These are phyloP conservation scores for Vanderwaltozyma yarrowii DNA, from an alignment of 805 yeast genomes.

Conservation along the genomic window DNA sequence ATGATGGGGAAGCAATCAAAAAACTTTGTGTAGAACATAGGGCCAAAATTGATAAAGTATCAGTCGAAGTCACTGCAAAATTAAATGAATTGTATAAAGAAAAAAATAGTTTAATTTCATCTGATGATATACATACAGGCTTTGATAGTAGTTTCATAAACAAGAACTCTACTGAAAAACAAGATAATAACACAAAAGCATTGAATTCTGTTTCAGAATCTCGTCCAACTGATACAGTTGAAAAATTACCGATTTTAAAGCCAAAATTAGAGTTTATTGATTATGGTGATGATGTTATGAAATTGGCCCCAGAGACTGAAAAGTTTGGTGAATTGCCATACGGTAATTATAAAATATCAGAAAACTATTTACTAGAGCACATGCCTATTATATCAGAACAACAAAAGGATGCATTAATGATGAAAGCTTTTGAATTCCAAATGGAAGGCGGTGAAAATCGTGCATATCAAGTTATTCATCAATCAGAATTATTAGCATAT, in stretches of 20 bases:
- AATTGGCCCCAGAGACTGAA: conserved; percentile 52
- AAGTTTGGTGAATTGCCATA: conserved; percentile 50
- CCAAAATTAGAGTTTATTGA: conserved; percentile 20
- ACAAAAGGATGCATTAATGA: conserved; percentile 85
- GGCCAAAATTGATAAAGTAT: conserved; percentile 55
- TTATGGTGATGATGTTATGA: conserved; percentile 37
- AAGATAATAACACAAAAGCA: conserved; percentile 3
- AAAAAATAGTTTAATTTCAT: conserved; percentile 63
- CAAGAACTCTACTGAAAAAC: conserved; percentile 32
- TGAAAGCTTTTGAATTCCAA: conserved; percentile 85
- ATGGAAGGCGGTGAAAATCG: conserved; percentile 35
- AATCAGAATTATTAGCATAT: conserved; percentile 72
- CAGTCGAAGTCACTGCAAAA: conserved; percentile 54
- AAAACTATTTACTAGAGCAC: conserved; percentile 42
- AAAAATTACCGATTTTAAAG: conserved; percentile 5
- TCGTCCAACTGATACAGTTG: neutral
- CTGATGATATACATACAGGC: conserved; percentile 88
- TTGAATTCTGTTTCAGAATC: conserved; percentile 4
- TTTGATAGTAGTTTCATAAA: conserved; percentile 79
- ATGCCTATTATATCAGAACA: conserved; percentile 64
- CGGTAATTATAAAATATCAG: conserved; percentile 41
- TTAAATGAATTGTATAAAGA: conserved; percentile 59
- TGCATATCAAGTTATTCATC: conserved; percentile 64
- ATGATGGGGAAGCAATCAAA: conserved; percentile 31
- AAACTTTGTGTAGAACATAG: conserved; percentile 46